Evolutionary conservation across 129 eudicot species (phyloP).

Genomic region (Solidago caesia): DNA sequence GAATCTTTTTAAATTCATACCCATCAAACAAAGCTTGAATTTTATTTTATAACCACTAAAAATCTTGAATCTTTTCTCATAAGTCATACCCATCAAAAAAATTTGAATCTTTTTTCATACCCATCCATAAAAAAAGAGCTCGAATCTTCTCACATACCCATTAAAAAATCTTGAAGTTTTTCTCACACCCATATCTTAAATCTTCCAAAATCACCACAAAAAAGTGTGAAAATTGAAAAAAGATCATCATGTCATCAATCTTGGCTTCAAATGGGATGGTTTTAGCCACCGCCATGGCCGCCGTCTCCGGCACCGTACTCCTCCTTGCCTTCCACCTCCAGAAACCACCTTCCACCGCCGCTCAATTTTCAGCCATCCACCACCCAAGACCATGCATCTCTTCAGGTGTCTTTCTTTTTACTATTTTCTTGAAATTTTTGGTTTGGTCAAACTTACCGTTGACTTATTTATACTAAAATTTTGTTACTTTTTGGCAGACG

Average conservation of each 20-base stretch:
- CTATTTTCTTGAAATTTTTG: neutral
- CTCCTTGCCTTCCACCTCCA: constrained; percentile 63
- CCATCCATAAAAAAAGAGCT: no score
- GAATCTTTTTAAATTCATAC: neutral
- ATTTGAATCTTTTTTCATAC: neutral
- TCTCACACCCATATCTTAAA: constrained; percentile 15
- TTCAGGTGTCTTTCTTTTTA: constrained; percentile 45
- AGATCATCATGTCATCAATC: constrained; percentile 54
- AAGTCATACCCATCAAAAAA: neutral
- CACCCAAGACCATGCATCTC: constrained; percentile 65
- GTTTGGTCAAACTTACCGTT: constrained; percentile 25
- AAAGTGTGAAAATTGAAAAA: neutral
- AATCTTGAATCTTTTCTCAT: constrained; percentile 15
- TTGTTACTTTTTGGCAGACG: constrained; percentile 25
- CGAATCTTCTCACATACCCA: constrained; percentile 11
- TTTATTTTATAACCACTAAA: constrained; percentile 4
- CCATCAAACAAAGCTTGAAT: no score
- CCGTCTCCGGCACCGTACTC: constrained; percentile 73
- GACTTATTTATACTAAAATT: neutral
- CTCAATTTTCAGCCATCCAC: constrained; percentile 37
- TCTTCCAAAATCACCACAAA: constrained; percentile 2
- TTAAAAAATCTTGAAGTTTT: constrained; percentile 3
- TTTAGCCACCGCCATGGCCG: constrained; percentile 82
- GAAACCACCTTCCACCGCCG: constrained; percentile 36
- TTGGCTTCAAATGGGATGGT: constrained; percentile 60